These are phyloP conservation scores for Seiridium unicorne DNA, from an alignment of 2,329 filamentous ascomycete species.

Conservation along the genomic window DNA sequence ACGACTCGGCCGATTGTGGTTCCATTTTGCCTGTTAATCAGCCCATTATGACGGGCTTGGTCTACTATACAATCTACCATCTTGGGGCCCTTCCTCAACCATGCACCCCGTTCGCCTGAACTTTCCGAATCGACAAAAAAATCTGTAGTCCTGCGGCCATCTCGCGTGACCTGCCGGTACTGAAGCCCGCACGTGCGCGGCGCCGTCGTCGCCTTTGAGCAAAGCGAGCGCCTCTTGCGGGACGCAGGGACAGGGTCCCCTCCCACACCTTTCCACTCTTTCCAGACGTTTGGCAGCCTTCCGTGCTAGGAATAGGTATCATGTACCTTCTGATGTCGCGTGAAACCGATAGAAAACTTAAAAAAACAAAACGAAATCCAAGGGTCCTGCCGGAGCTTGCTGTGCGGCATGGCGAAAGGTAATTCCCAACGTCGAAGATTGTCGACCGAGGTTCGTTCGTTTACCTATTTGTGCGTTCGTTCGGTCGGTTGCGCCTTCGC, in stretches of 20 bases:
- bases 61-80: background rate
- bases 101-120: background rate
- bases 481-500: too few relatives aligned
- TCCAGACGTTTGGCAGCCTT: too few relatives aligned
- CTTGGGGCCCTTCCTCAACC: background rate
- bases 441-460: too few relatives aligned
- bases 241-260: background rate
- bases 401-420: too few relatives aligned
- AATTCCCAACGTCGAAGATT: too few relatives aligned
- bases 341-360: too few relatives aligned
- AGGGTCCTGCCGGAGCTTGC: too few relatives aligned
- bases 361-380: too few relatives aligned
- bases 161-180: slow-evolving; percentile 1
- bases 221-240: background rate
- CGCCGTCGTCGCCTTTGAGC: background rate
- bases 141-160: background rate
- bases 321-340: too few relatives aligned
- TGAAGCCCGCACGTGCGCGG: background rate
- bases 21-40: background rate
- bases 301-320: too few relatives aligned
- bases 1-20: slow-evolving; percentile 1
- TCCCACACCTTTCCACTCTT: too few relatives aligned
- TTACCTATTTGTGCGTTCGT: too few relatives aligned
- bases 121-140: background rate
- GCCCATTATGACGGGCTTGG: background rate